phyloP scores from a whole-genome alignment of 2,329 filamentous ascomycete species.

The Alternaria sp. region DNA sequence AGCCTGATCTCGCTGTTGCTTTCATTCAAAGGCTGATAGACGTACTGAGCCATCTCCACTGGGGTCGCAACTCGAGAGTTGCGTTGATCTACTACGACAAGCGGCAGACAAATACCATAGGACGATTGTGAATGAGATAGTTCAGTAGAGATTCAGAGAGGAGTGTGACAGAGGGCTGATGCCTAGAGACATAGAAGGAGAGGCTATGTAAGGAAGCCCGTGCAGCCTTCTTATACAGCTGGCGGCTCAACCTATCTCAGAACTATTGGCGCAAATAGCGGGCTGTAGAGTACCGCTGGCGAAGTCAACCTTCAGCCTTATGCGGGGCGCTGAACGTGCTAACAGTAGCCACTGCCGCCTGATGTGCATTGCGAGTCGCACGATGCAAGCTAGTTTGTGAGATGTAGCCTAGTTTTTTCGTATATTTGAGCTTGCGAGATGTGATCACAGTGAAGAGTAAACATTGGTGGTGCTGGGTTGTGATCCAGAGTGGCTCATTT shows the following conservation, averaged over 20 bases:
- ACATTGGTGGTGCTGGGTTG: neutral
- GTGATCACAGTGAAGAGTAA: neutral
- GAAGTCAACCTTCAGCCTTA: neutral
- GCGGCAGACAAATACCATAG: too few species aligned
- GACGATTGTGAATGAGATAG: too few species aligned
- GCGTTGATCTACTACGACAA: neutral
- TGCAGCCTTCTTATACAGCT: neutral
- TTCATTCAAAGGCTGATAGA: neutral
- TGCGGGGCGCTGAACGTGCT: neutral
- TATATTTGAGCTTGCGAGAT: neutral
- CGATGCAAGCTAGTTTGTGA: neutral
- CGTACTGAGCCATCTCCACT: neutral
- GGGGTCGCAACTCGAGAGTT: rapidly evolving
- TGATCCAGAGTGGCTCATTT: neutral
- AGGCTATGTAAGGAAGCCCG: neutral
- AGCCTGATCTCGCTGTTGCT: neutral
- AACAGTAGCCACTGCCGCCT: neutral
- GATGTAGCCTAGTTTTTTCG: rapidly evolving
- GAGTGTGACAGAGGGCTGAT: neutral
- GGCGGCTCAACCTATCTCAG: neutral
- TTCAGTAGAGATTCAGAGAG: neutral
- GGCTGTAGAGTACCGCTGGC: neutral
- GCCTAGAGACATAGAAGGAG: neutral
- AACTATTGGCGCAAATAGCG: neutral
- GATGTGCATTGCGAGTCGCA: neutral